Evolutionary conservation across 306 rosid species (phyloP), one percentile per base, ranked within the genome.

Genomic region (Vigna trinervia): DNA sequence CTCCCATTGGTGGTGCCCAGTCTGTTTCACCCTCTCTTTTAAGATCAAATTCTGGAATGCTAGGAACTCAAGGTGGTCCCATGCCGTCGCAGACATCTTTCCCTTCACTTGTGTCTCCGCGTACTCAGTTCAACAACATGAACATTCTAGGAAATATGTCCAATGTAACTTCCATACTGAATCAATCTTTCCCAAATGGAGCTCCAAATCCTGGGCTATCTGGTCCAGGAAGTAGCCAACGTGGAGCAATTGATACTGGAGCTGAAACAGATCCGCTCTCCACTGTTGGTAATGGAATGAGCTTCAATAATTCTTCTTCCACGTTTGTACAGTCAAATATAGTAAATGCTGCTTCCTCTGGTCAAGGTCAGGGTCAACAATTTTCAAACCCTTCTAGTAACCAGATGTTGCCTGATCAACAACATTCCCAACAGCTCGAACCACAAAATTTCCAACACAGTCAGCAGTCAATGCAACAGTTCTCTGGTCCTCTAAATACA

Each of bases 381-480:
- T 94, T 89, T 79, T 81, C 93, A 30, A 94, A 92, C 71, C 77
- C 90, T 78, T 77, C 97, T 57, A 74, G 81, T 75, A 89, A 84
- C 78, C 98, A 90, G 85, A 73, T 94, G 75, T 72, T 92, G 75
- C 32, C 88, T 26, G 98, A 89, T 84, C 95, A 92, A 79, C 98
- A 88, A 58, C 96, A 90, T 76, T 83, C 94, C 61, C 98, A 91
- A 65, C 98, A 86, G 80, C 90, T 86, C 39, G 98, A 92, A 45
- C 57, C 91, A 52, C 96, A 86, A 74, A 88, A 83, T 74, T 94
- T 90, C 83, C 98, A 90, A 80, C 98, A 86, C 58, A 51, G 84
- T 79, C 98, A 88, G 84, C 97, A 86, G 88, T 76, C 97, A 67
- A 87, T 94, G 92, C 96, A 94, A 77, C 97, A 89, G 87, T 90